Conservation (phyloP, 2,329 filamentous ascomycete species). For the Golovinomyces cichoracearum region DNA sequence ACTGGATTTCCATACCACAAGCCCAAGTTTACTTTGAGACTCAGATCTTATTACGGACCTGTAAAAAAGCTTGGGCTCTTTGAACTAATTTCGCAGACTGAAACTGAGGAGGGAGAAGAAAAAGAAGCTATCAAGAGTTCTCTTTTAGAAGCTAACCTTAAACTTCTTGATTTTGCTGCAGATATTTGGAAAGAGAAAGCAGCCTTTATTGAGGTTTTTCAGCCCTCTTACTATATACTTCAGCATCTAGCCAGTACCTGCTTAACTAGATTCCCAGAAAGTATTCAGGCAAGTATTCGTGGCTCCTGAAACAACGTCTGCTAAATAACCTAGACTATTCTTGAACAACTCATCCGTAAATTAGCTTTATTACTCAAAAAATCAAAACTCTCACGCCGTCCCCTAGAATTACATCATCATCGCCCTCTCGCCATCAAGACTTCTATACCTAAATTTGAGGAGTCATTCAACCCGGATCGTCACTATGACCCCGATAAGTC, state of each 20-base stretch:
- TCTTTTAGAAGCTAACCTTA: constrained; percentile 34
- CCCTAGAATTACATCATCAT: constrained; percentile 74
- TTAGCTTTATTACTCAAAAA: constrained; percentile 30
- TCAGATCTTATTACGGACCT: constrained; percentile 20
- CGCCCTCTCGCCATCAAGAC: constrained; percentile 66
- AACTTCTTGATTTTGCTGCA: constrained; percentile 40
- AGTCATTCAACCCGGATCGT: constrained; percentile 75
- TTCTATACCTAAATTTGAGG: constrained; percentile 83
- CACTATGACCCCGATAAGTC: constrained; percentile 94
- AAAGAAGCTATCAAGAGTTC: constrained; percentile 24
- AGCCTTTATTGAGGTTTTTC: constrained; percentile 57
- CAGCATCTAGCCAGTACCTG: constrained; percentile 33
- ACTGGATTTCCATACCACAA: constrained; percentile 37
- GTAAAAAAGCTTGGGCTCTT: constrained; percentile 23
- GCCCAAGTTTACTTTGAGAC: constrained; percentile 24
- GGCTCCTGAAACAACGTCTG: background rate
- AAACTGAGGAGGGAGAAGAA: constrained; percentile 5
- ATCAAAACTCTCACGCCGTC: constrained; percentile 41
- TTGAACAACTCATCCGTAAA: constrained; percentile 15
- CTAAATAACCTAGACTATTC: constrained; percentile 10
- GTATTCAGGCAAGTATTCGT: constrained; percentile 8
- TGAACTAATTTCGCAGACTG: constrained; percentile 23
- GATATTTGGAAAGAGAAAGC: constrained; percentile 48
- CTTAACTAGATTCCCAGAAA: constrained; percentile 23
- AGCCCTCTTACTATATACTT: constrained; percentile 32